phyloP scores from a whole-genome alignment of 306 rosid genomes.

The Cyamopsis tetragonoloba region DNA sequence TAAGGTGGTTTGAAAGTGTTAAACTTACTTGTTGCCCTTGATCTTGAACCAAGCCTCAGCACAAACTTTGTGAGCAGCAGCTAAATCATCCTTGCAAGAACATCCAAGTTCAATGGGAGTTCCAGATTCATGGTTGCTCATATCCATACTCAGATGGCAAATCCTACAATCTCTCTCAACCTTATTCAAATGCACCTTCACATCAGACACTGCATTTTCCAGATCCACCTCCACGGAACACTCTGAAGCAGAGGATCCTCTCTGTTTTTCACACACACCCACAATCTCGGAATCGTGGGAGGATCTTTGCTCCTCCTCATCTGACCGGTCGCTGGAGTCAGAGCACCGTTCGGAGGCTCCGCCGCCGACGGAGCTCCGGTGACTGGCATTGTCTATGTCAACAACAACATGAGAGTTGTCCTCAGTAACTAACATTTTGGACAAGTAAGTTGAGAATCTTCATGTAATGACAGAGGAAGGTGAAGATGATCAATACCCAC shows the following conservation, averaged over 20 bases:
- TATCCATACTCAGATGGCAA: conserved; percentile 65
- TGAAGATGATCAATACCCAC: conserved; percentile 43
- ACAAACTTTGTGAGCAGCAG: conserved; percentile 92
- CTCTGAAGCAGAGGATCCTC: conserved; percentile 51
- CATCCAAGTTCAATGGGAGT: conserved; percentile 82
- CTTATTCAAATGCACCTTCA: conserved; percentile 50
- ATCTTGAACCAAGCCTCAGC: conserved; percentile 98
- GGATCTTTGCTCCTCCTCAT: conserved; percentile 38
- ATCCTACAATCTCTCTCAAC: conserved; percentile 88
- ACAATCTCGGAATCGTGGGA: conserved; percentile 52
- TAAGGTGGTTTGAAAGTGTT: background rate
- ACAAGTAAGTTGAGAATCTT: conserved; percentile 52
- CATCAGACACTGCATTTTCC: conserved; percentile 46
- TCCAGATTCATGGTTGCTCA: conserved; percentile 76
- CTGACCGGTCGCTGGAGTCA: conserved; percentile 17
- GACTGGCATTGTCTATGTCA: conserved; percentile 29
- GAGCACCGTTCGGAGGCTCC: conserved; percentile 12
- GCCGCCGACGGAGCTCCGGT: conserved; percentile 34
- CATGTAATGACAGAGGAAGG: conserved; percentile 53
- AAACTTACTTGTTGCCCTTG: conserved; percentile 92
- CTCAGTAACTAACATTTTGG: conserved; percentile 45
- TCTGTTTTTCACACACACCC: conserved; percentile 35
- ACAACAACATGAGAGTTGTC: conserved; percentile 45
- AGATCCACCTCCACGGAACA: conserved; percentile 69
- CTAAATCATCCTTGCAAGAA: conserved; percentile 89